A percentile compares a stretch with the other conserved stretches of the same genome.
Conservation (phyloP, 768 basidiomycete species). For the Boletus sp. region DNA sequence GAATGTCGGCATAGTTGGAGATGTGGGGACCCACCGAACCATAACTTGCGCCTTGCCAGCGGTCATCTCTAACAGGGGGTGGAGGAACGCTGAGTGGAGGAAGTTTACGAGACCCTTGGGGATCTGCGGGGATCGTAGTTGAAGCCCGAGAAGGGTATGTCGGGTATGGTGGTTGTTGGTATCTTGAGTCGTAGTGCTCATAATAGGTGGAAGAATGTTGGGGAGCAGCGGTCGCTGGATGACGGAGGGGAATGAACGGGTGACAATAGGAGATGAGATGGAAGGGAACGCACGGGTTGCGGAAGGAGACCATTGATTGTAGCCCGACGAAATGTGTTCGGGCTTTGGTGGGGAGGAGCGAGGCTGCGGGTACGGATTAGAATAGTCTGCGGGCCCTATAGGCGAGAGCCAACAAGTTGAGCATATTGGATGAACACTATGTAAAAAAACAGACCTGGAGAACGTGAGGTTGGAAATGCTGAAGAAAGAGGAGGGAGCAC, state of each 20-base stretch:
- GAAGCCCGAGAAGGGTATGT: slow-evolving; percentile 47
- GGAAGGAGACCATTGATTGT: slow-evolving; percentile 42
- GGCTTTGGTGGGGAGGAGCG: slow-evolving; percentile 60
- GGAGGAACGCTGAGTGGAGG: slow-evolving; percentile 51
- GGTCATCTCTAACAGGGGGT: slow-evolving; percentile 43
- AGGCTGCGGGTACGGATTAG: slow-evolving; percentile 60
- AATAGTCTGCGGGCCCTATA: slow-evolving; percentile 58
- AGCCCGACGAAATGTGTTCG: slow-evolving; percentile 51
- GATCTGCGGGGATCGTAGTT: slow-evolving; percentile 45
- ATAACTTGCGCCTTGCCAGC: slow-evolving; percentile 44
- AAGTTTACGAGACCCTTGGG: slow-evolving; percentile 53
- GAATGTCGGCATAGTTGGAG: slow-evolving; percentile 43
- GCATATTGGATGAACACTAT: slow-evolving; percentile 50
- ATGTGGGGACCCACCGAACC: slow-evolving; percentile 36
- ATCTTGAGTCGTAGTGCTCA: slow-evolving; percentile 56
- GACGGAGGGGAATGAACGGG: slow-evolving; percentile 1
- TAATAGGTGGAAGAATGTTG: slow-evolving; percentile 50
- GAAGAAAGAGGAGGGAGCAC: slow-evolving; percentile 83
- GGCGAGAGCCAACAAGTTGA: slow-evolving; percentile 54
- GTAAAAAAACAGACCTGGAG: slow-evolving; percentile 79
- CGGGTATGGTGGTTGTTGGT: slow-evolving; percentile 37
- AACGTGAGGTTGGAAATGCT: slow-evolving; percentile 84
- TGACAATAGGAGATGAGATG: slow-evolving; percentile 7
- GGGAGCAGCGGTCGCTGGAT: slow-evolving; percentile 39
- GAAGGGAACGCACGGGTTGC: slow-evolving; percentile 32